Evolutionary conservation across 2,329 filamentous ascomycete genomes (phyloP).

Genomic region (Alternaria consortialis): DNA sequence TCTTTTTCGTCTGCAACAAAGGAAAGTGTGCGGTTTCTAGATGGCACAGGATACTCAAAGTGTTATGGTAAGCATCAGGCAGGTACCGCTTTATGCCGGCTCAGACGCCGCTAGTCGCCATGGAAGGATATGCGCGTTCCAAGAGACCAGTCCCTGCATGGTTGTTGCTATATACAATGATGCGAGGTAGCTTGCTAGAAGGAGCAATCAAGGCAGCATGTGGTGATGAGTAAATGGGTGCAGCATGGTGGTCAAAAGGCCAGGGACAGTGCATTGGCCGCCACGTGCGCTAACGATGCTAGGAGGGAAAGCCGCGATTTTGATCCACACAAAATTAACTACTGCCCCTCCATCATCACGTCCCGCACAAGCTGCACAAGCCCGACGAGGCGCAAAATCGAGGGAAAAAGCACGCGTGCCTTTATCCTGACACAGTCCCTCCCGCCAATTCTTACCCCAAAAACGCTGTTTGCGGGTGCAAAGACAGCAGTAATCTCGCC

Average conservation of each 20-base stretch:
- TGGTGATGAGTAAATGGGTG: neutral
- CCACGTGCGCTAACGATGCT: constrained; percentile 27
- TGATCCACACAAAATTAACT: constrained; percentile 29
- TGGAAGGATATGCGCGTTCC: neutral
- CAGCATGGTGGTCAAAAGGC: neutral
- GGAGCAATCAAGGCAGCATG: neutral
- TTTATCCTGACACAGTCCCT: constrained; percentile 18
- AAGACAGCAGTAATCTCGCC: constrained; percentile 23
- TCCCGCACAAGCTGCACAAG: constrained; percentile 40
- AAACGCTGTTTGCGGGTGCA: constrained; percentile 25
- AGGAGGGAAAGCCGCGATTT: constrained; percentile 22
- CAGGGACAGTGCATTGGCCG: constrained; percentile 19
- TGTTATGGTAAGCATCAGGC: constrained; percentile 5
- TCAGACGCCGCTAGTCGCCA: neutral
- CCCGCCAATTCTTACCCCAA: constrained; percentile 19
- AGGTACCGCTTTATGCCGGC: constrained; percentile 14
- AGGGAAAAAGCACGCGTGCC: constrained; percentile 25
- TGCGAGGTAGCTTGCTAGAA: neutral
- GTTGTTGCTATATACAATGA: neutral
- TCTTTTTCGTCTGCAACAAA: neutral
- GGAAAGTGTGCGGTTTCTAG: neutral
- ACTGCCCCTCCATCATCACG: constrained; percentile 26
- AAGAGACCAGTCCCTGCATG: neutral
- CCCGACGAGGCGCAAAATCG: constrained; percentile 36
- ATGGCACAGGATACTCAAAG: neutral